Base-by-base conservation (phyloP, 768 basidiomycete genomes). In the Paxillus ammoniavirescens region DNA sequence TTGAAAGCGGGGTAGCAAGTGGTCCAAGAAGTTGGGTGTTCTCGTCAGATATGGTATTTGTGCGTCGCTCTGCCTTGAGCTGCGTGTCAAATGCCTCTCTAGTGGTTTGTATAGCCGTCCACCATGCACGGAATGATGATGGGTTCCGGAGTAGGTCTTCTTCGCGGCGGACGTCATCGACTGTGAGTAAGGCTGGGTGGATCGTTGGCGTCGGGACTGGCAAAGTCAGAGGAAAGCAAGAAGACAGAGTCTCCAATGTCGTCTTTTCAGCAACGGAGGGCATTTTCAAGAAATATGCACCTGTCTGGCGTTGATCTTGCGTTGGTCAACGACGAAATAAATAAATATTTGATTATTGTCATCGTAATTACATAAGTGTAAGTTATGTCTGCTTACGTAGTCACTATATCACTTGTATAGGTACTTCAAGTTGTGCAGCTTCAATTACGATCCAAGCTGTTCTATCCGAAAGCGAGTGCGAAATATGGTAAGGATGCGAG, bases 91-190 rank as follows among this genome's bases (percentile, higher is more conserved):
- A 82, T 14, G 80, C 77, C 58, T 95, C 92, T 63, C 82, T 82
- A 43, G 91, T 80, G 36, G 82, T 77, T 60, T 83, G 79, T 60
- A 98, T 88, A 58, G 93, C 91, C 2, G 86, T 75, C 83, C 93
- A 91, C 97, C 97, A 98, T 64, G 91, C 86, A 37, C 91, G 82
- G 70, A 96, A 93, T 33, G 93, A 96, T 35, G 82, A 80, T 9
- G 93, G 91, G 70, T 98, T 98, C 56, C 92, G 82, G 36, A 93
- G 75, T 7, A 98, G 81, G 72, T 98, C 95, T 71, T 98, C 96
- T 74, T 97, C 96, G 44, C 93, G 86, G 60, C 87, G 80, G 31
- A 97, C 68, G 69, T 98, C 93, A 49, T 82, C 79, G 38, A 82
- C 72, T 7, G 83, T 75, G 60, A 98, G 77, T 54, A 98, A 78